phyloP scores from a whole-genome alignment of 1,284 basidiomycete species.

The Moesziomyces globuligerus region DNA sequence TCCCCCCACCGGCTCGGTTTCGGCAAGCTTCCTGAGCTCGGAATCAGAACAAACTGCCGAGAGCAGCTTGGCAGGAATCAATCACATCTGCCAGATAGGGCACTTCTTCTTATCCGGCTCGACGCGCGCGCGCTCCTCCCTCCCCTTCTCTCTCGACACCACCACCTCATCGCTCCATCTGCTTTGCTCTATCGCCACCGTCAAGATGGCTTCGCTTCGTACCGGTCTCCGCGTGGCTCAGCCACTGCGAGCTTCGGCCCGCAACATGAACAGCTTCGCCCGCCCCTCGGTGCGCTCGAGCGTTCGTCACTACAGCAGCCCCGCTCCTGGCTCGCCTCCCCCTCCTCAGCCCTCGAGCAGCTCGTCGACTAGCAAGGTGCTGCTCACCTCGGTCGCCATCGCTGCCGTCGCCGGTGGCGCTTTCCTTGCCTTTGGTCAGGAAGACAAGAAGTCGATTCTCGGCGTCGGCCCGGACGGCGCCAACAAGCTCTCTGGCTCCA shows the following conservation, averaged over 20 bases:
- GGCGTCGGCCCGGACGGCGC: conserved; percentile 50
- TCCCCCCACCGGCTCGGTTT: neutral
- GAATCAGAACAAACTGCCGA: too few species aligned
- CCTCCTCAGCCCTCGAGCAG: conserved; percentile 37
- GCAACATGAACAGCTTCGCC: conserved; percentile 36
- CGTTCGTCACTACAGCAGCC: conserved; percentile 50
- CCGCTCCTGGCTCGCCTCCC: conserved; percentile 41
- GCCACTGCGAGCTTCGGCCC: conserved; percentile 34
- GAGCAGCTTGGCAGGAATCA: too few species aligned
- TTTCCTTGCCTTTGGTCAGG: conserved; percentile 41
- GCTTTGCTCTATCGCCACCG: neutral
- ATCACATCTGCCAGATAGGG: neutral
- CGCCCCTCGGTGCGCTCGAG: conserved; percentile 33
- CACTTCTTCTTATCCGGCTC: neutral
- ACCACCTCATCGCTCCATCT: conserved; percentile 2
- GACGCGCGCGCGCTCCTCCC: neutral
- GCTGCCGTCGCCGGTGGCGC: conserved; percentile 46
- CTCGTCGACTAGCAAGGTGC: conserved; percentile 41
- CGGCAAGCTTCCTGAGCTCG: too few species aligned
- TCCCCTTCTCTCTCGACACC: conserved; percentile 4
- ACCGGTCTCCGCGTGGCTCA: conserved; percentile 48
- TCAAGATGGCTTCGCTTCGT: conserved; percentile 51
- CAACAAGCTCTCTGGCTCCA: conserved; percentile 51
- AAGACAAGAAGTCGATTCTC: conserved; percentile 45
- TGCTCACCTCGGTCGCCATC: conserved; percentile 49